Conservation (phyloP, 306 rosid species). For the Cicer pinnatifidum region DNA sequence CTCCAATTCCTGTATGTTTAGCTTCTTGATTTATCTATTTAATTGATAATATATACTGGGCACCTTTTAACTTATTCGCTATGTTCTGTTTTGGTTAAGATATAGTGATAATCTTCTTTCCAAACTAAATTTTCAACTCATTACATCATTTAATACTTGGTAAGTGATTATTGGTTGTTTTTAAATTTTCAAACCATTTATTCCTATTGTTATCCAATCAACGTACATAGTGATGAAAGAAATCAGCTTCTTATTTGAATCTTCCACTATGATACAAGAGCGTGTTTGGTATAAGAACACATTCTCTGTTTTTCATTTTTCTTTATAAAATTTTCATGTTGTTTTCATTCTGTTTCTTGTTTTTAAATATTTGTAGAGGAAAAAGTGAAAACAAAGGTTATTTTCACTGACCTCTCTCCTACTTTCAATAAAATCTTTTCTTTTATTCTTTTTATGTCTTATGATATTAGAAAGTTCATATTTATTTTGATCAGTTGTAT, state of each 20-base stretch:
- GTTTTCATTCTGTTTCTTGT: not conserved
- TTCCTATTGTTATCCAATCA: slow-evolving; percentile 12
- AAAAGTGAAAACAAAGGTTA: not conserved
- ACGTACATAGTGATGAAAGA: not conserved
- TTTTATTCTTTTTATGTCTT: not conserved
- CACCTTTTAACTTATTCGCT: slow-evolving; percentile 31
- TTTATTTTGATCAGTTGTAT: slow-evolving; percentile 26
- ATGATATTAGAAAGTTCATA: slow-evolving; percentile 19
- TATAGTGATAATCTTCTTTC: slow-evolving; percentile 21
- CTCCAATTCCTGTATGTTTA: slow-evolving; percentile 75
- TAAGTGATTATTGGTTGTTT: slow-evolving; percentile 10
- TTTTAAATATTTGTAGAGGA: not conserved
- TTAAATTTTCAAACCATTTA: slow-evolving; percentile 13
- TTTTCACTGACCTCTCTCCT: not conserved
- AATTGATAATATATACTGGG: not conserved
- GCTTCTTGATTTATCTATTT: slow-evolving; percentile 14
- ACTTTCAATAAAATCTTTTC: not conserved
- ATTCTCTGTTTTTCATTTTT: not conserved
- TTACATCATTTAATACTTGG: slow-evolving; percentile 27
- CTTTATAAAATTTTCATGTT: not conserved
- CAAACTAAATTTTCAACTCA: slow-evolving; percentile 16
- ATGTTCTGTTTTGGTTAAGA: slow-evolving; percentile 34
- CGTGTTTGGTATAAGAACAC: no score
- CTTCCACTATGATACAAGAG: not conserved
- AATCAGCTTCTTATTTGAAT: not conserved